Evolutionary conservation across 331 rosid genomes (phyloP).

Genomic region (Arachis monticola): DNA sequence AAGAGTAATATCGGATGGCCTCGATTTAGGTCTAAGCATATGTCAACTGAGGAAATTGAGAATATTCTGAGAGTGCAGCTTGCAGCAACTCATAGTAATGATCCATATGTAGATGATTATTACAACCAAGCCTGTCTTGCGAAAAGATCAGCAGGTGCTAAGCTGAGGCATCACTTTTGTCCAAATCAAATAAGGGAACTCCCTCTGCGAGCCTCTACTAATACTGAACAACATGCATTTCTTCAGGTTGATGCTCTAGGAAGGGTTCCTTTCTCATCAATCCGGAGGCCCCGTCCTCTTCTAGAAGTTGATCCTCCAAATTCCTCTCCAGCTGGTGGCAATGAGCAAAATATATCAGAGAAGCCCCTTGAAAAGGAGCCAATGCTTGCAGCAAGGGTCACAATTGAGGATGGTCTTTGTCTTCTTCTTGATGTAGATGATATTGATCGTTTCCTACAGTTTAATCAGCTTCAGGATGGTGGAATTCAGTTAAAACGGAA

Average conservation of each 20-base stretch:
- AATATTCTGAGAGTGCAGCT: slow-evolving; percentile 92
- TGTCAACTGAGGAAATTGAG: slow-evolving; percentile 88
- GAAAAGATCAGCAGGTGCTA: slow-evolving; percentile 73
- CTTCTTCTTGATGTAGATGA: slow-evolving; percentile 97
- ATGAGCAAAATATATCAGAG: slow-evolving; percentile 72
- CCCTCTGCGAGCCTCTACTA: slow-evolving; percentile 79
- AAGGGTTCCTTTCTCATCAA: slow-evolving; percentile 96
- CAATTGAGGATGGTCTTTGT: slow-evolving; percentile 91
- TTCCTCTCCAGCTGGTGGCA: slow-evolving; percentile 53
- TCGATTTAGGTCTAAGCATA: slow-evolving; percentile 74
- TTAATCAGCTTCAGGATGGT: slow-evolving; percentile 83
- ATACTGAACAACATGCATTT: slow-evolving; percentile 91
- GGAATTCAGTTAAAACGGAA: slow-evolving; percentile 68
- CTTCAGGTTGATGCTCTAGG: slow-evolving; percentile 99
- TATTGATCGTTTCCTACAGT: slow-evolving; percentile 86
- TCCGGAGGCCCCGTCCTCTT: slow-evolving; percentile 99
- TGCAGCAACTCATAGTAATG: slow-evolving; percentile 93
- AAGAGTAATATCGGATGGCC: slow-evolving; percentile 79
- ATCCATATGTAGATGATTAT: slow-evolving; percentile 96
- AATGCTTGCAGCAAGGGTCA: slow-evolving; percentile 90
- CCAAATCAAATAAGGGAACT: slow-evolving; percentile 88
- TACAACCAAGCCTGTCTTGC: slow-evolving; percentile 94
- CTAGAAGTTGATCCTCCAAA: slow-evolving; percentile 92
- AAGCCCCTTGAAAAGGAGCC: slow-evolving; percentile 99
- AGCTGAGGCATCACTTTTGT: slow-evolving; percentile 87